These are phyloP conservation scores for Cyclotella cryptica DNA, from an alignment of 108 stramenopile genomes.

Conservation along the genomic window DNA sequence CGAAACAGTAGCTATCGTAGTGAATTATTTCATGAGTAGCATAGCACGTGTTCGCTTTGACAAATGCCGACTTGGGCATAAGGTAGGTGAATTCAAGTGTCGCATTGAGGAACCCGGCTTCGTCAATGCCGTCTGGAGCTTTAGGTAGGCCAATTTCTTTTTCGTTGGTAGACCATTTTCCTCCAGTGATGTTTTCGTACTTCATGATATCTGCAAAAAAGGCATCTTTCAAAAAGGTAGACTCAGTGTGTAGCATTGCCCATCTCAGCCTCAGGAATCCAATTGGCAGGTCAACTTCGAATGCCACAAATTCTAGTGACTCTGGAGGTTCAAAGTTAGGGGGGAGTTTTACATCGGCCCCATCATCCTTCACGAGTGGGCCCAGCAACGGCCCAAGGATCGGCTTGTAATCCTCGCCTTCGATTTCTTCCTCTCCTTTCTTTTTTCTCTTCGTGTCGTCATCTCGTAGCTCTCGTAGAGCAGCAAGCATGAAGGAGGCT, in stretches of 20 bases:
- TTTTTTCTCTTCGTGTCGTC: conserved; percentile 61
- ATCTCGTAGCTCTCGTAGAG: conserved; percentile 73
- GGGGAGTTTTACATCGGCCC: conserved; percentile 54
- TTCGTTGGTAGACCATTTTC: conserved; percentile 64
- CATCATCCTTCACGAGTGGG: conserved; percentile 71
- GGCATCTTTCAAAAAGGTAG: conserved; percentile 66
- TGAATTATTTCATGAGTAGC: conserved; percentile 66
- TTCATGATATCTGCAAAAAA: conserved; percentile 64
- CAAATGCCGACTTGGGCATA: conserved; percentile 86
- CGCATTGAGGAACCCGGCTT: conserved; percentile 64
- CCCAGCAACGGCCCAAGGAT: conserved; percentile 74
- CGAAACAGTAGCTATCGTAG: conserved; percentile 78
- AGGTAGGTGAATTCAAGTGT: conserved; percentile 57
- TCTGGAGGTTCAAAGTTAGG: conserved; percentile 63
- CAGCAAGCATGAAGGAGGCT: conserved; percentile 81
- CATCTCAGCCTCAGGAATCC: conserved; percentile 77
- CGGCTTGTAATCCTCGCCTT: conserved; percentile 32
- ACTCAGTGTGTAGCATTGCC: conserved; percentile 66
- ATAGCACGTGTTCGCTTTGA: conserved; percentile 76
- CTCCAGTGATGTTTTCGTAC: conserved; percentile 72
- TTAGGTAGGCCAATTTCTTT: conserved; percentile 61
- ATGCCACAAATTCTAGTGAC: conserved; percentile 68
- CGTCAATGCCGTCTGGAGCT: conserved; percentile 59
- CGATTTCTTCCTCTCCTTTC: conserved; percentile 45
- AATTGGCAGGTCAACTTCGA: conserved; percentile 82